Conservation (phyloP, 805 yeast species). For the Cyberlindnera maritima region DNA sequence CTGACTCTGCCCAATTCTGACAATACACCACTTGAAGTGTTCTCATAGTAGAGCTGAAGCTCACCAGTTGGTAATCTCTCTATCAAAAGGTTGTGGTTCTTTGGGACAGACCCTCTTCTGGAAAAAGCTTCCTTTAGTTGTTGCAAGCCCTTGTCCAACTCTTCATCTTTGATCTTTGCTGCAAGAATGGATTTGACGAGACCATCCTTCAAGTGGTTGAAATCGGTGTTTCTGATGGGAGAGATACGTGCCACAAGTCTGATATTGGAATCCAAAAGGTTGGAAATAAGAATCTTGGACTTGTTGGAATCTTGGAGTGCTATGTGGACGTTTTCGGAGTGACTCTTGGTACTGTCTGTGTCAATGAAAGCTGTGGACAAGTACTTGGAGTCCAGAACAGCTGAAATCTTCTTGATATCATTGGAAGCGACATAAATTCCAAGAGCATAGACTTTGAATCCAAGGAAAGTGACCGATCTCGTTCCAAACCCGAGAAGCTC, state of each 20-base stretch:
- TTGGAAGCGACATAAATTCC: constrained; percentile 74
- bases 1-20: constrained; percentile 54
- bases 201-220: constrained; percentile 86
- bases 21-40: constrained; percentile 35
- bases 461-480: constrained; percentile 77
- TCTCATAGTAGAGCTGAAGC: constrained; percentile 43
- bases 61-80: constrained; percentile 49
- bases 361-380: constrained; percentile 37
- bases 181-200: constrained; percentile 76
- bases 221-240: constrained; percentile 90
- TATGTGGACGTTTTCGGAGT: constrained; percentile 36
- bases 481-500: constrained; percentile 76
- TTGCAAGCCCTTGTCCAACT: constrained; percentile 59
- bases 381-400: constrained; percentile 42
- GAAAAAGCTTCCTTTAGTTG: constrained; percentile 62
- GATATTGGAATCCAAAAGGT: constrained; percentile 56
- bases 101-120: constrained; percentile 69
- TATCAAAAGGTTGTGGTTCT: constrained; percentile 64
- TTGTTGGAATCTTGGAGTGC: constrained; percentile 50
- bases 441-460: constrained; percentile 81
- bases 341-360: constrained; percentile 31
- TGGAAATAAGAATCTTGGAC: constrained; percentile 52
- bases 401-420: constrained; percentile 44
- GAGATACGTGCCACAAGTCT: constrained; percentile 71
- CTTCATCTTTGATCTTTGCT: constrained; percentile 48